Evolutionary conservation across 345 rosid genomes (phyloP), one percentile per base, ranked within the genome.

Genomic region (Eucalyptus leucophloia): DNA sequence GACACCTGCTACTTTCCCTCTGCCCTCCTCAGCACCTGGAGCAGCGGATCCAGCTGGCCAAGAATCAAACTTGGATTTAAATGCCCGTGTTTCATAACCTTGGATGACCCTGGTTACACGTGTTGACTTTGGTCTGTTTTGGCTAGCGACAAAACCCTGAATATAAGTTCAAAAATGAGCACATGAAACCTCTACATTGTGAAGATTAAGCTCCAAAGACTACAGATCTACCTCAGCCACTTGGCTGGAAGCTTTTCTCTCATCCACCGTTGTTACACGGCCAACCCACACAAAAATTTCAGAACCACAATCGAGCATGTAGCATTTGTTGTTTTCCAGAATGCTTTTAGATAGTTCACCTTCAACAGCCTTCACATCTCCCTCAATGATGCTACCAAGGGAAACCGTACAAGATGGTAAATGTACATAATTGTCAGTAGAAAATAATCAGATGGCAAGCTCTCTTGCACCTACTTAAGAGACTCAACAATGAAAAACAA

Each of bases 1-100:
- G 65, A 87, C 92, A 98, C 99, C 99, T 28, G 99, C 99, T 24
- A 98, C 99, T 96, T 97, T 98, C 89, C 99, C 99, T 92, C 99
- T 97, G 86, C 99, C 99, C 92, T 97, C 99, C 94, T 97, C 99
- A 87, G 94, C 92, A 92, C 94, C 97, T 87, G 98, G 95, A 90
- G 96, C 86, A 82, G 96, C 91, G 83, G 98, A 93, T 80, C 99
- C 98, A 77, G 96, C 95, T 40, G 99, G 99, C 99, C 99, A 98
- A 91, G 98, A 94, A 90, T 94, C 99, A 94, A 98, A 98, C 91
- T 96, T 96, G 82, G 96, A 94, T 94, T 96, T 98, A 93, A 98
- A 98, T 67, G 98, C 93, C 94, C 91, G 93, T 80, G 98, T 94
- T 93, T 98, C 99, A 92, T 98, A 95, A 89, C 99, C 98, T 94